Base-by-base conservation (phyloP, 116 monocot genomes). In the Iris pallida region DNA sequence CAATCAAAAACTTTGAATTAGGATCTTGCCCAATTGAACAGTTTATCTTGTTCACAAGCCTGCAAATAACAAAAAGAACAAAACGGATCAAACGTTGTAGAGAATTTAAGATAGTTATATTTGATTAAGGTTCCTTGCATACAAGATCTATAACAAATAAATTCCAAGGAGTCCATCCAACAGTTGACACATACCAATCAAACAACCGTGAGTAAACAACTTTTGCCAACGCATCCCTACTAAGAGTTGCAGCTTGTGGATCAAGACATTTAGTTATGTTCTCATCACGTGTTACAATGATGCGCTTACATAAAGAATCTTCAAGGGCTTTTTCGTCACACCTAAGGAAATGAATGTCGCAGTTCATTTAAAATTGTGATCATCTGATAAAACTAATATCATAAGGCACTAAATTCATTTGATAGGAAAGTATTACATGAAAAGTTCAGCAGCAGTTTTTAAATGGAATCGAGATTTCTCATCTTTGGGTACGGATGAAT, bases 221-320 rank as follows among this genome's bases (percentile, higher is more conserved):
- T 72, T 95, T 95, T 61, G 95, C 91, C 65, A 95, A 75, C 14
- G 91, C 88, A 88, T 95, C 95, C 84, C 91, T 83, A 68, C 86
- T 88, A 10, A 84, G 72, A 55, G 73, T 59, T 62, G 95, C 95
- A 82, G 85, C 75, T 65, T 69, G 84, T 54, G 88, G 88, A 79
- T 82, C 80, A 54, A 95, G 80, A 59, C 53, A 68, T 80, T 91
- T 95, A 55, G 79, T 80, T 71, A 95, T 95, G 68, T 65, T 86
- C 68, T 95, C 95, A 80, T 88, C 95, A 79, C 95, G 91, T 41
- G 95, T 95, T 58, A 91, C 91, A 63, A 95, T 95, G 13, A 91
- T 74, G n/a, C 95, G 83, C 73, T 88, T 82, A 66, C 91, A 88
- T 48, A 95, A 83, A 47, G 91, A 88, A 68, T 95, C 84, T 19